Conservation (phyloP, 1,284 basidiomycete genomes). For the Phylloboletellus chloephorus region DNA sequence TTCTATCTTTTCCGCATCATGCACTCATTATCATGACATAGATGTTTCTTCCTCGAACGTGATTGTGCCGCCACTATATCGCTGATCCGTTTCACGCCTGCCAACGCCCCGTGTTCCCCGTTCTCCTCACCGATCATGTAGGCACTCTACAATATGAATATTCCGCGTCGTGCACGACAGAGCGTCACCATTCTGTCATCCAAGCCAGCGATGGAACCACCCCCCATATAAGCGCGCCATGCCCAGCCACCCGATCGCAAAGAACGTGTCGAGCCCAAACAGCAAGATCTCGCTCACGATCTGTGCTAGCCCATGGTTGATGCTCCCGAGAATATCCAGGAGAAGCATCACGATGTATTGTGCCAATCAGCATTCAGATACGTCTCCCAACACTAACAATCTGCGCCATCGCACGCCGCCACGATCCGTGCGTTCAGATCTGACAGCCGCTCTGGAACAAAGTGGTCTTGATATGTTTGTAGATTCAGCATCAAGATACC, state of each 20-base stretch:
- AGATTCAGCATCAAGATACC: background rate
- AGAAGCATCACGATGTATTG: slow-evolving; percentile 25
- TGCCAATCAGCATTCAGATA: slow-evolving; percentile 27
- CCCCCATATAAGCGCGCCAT: slow-evolving; percentile 59
- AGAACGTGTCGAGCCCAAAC: slow-evolving; percentile 18
- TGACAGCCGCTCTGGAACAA: slow-evolving; percentile 51
- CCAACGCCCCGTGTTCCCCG: too few relatives aligned
- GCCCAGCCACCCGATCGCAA: slow-evolving; percentile 27
- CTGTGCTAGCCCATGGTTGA: slow-evolving; percentile 32
- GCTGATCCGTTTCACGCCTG: too few relatives aligned
- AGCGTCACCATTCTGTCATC: too few relatives aligned
- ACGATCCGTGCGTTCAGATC: slow-evolving; percentile 57
- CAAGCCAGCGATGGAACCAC: too few relatives aligned
- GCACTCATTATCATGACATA: too few relatives aligned
- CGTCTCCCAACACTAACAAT: slow-evolving; percentile 33
- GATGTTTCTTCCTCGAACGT: too few relatives aligned
- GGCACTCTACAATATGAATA: too few relatives aligned
- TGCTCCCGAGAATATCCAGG: slow-evolving; percentile 20
- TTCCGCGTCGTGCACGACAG: too few relatives aligned
- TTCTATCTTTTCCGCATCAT: too few relatives aligned
- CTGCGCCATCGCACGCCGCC: slow-evolving; percentile 61
- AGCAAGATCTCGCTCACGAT: slow-evolving; percentile 40
- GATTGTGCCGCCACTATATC: too few relatives aligned
- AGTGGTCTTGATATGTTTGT: slow-evolving; percentile 38
- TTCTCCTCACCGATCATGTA: too few relatives aligned